Evolutionary conservation across 306 rosid species (phyloP), one percentile per base, ranked within the genome.

Genomic region (Fagus sylvatica): DNA sequence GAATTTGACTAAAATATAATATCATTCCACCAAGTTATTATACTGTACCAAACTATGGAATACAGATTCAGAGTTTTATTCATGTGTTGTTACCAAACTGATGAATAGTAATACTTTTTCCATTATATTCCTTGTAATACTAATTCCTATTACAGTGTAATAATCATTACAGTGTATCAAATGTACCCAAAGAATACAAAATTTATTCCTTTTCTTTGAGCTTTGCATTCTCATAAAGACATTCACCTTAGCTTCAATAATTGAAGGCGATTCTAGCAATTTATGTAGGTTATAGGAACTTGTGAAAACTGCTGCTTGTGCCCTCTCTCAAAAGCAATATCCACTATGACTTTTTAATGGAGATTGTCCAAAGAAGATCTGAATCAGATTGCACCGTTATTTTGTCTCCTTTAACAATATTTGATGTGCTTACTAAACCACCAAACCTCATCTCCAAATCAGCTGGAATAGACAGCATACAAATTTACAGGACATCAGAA

Each of bases 341-440:
- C 5, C 22, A 12, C 84, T 84, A 84, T 12, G 8, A 83, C 84
- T 80, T 87, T 87, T 96, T 90, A 71, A 93, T 79, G 55, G 94
- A 90, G 74, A 91, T 86, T 36, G 99, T 96, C 99, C 98, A 96
- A 15, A 96, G 93, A 78, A 96, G 98, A 90, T 96, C 97, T 13
- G 99, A 65, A 83, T 91, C 97, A 30, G 99, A 96, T 76, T 78
- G 90, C 64, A 93, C 98, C 36, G 93, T 87, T 53, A 93, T 81
- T 77, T 82, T 85, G 61, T 91, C 99, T 40, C 73, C 94, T 69
- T 84, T 78, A 46, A 89, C 94, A 15, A 91, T 74, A 82, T 93
- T 96, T 71, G 98, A 93, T 68, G 98, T 93, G 82, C 99, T 93
- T 51, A 96, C 10, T 41, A 96, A 78, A 54, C 98, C 94, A n/a